Conservation (phyloP, 75 land plant genomes). For the Chamaecyparis obtusa region DNA sequence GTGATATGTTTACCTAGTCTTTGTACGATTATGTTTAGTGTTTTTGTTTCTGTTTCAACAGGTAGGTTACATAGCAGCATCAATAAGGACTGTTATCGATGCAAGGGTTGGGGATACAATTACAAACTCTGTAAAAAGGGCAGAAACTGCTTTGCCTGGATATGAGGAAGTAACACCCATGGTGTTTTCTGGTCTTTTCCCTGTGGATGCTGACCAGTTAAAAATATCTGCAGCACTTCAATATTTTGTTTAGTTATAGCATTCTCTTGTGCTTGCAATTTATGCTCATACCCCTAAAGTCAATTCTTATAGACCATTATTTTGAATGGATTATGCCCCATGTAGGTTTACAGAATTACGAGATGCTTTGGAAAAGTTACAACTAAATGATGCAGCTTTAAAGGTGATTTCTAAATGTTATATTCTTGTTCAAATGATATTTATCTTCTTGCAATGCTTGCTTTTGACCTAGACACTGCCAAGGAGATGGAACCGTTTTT, state of each 20-base stretch:
- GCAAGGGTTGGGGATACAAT: slow-evolving; percentile 99
- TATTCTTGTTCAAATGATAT: slow-evolving; percentile 4
- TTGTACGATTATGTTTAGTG: not conserved
- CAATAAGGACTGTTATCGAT: slow-evolving; percentile 97
- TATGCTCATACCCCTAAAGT: not conserved
- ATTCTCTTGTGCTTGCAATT: not conserved
- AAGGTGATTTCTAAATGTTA: slow-evolving; percentile 38
- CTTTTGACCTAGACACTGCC: not conserved
- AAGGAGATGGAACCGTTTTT: not conserved
- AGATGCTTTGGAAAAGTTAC: slow-evolving; percentile 94
- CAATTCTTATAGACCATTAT: not conserved
- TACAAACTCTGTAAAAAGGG: slow-evolving; percentile 68
- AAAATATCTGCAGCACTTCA: not conserved
- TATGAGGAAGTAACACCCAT: slow-evolving; percentile 94
- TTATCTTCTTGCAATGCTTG: not conserved
- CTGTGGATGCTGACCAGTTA: slow-evolving; percentile 96
- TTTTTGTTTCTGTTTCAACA: slow-evolving; percentile 14
- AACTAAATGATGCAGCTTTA: slow-evolving; percentile 97
- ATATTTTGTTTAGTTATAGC: not conserved
- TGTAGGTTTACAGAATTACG: slow-evolving; percentile 84
- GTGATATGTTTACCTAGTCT: no score
- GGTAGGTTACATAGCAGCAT: slow-evolving; percentile 98
- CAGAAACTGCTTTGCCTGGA: slow-evolving; percentile 75
- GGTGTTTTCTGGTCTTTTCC: slow-evolving; percentile 99
- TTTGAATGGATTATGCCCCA: not conserved